These are phyloP conservation scores for Excoecaria agallocha DNA, from an alignment of 345 rosid species.

Conservation along the genomic window DNA sequence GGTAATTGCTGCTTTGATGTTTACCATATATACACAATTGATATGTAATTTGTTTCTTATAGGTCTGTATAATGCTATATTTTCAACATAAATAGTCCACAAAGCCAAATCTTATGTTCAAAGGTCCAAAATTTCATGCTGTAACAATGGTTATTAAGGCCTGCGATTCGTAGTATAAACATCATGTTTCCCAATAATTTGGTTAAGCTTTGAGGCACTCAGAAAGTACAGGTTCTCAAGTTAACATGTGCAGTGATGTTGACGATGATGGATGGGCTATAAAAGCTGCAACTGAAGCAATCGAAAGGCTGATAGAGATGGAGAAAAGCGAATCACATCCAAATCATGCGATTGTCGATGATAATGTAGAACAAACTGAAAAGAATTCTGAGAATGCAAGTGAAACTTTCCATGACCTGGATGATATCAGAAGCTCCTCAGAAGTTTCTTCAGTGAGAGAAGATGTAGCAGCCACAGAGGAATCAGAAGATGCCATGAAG, in stretches of 20 bases:
- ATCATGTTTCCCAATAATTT: background rate
- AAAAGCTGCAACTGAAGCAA: slow-evolving; percentile 38
- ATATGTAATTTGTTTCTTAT: background rate
- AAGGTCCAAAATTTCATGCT: background rate
- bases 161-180: background rate
- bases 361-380: slow-evolving; percentile 12
- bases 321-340: slow-evolving; percentile 16
- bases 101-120: background rate
- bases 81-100: background rate
- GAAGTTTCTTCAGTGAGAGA: slow-evolving; percentile 18
- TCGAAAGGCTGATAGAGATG: slow-evolving; percentile 34
- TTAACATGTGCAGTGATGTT: slow-evolving; percentile 27
- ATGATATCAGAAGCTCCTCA: slow-evolving; percentile 15
- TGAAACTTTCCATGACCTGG: slow-evolving; percentile 23
- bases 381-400: slow-evolving; percentile 17
- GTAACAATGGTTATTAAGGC: background rate
- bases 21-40: background rate
- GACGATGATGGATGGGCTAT: slow-evolving; percentile 34
- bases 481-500: slow-evolving; percentile 12
- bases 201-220: background rate
- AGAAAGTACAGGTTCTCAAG: background rate
- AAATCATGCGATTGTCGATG: slow-evolving; percentile 10
- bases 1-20: slow-evolving; percentile 35
- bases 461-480: slow-evolving; percentile 8
- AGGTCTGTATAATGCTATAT: background rate